Evolutionary conservation across 768 basidiomycete genomes (phyloP).

Genomic region (Pisolithus albus): DNA sequence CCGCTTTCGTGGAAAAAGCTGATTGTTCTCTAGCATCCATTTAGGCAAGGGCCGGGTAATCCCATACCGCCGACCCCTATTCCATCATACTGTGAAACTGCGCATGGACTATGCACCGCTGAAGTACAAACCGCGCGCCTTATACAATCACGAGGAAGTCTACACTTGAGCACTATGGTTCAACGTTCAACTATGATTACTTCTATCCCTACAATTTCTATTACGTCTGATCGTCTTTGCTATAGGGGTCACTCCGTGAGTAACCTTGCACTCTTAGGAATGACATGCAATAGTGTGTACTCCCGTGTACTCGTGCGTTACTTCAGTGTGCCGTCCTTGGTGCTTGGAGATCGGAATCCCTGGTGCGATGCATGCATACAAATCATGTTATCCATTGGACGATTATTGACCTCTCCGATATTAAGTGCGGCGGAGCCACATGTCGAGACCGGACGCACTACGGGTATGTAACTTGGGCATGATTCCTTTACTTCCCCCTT

Average conservation of each 20-base stretch:
- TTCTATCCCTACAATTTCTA: not conserved
- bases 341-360: too few species aligned
- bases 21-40: constrained; percentile 27
- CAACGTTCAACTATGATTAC: not conserved
- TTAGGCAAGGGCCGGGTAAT: constrained; percentile 54
- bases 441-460: too few species aligned
- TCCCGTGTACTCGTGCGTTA: too few species aligned
- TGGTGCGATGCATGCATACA: too few species aligned
- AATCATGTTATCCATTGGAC: too few species aligned
- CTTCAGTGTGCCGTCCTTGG: too few species aligned
- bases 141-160: constrained; percentile 37
- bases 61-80: constrained; percentile 38
- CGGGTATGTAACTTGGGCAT: constrained; percentile 1
- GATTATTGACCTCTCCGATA: too few species aligned
- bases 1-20: not conserved
- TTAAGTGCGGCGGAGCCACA: too few species aligned
- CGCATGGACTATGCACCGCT: constrained; percentile 41
- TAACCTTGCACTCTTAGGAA: too few species aligned
- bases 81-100: constrained; percentile 58
- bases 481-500: constrained; percentile 19
- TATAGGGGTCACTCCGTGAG: too few species aligned
- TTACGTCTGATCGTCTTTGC: too few species aligned
- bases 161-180: constrained; percentile 33
- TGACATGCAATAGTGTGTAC: too few species aligned
- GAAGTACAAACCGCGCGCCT: constrained; percentile 54